Conservation (phyloP, 2,329 filamentous ascomycete genomes). For the Xylaria sp. region DNA sequence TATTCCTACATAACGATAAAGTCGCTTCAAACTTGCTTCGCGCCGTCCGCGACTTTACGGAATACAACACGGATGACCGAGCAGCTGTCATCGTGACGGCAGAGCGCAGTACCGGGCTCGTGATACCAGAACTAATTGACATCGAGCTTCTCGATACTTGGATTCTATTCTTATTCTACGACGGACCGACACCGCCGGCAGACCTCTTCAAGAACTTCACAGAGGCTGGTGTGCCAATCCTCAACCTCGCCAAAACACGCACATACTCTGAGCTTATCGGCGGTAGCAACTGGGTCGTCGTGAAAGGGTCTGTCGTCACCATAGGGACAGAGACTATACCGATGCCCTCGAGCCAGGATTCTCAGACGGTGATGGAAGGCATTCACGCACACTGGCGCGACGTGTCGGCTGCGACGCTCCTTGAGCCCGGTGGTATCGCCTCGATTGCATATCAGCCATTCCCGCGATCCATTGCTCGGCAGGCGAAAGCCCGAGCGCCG, state of each 20-base stretch:
- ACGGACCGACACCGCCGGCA: slow-evolving; percentile 62
- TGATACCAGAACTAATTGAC: slow-evolving; percentile 30
- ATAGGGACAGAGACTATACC: slow-evolving; percentile 54
- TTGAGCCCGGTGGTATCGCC: slow-evolving; percentile 47
- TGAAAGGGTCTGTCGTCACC: slow-evolving; percentile 49
- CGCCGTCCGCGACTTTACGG: slow-evolving; percentile 64
- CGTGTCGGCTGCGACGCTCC: slow-evolving; percentile 42
- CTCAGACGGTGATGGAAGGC: slow-evolving; percentile 46
- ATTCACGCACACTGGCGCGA: slow-evolving; percentile 51
- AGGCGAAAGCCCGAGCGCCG: slow-evolving; percentile 48
- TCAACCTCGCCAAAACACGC: slow-evolving; percentile 59
- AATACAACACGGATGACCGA: slow-evolving; percentile 67
- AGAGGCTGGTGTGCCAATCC: slow-evolving; percentile 50
- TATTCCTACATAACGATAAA: slow-evolving; percentile 49
- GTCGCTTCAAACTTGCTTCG: slow-evolving; percentile 54
- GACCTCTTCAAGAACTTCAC: slow-evolving; percentile 68
- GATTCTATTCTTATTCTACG: slow-evolving; percentile 72
- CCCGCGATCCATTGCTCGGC: slow-evolving; percentile 50
- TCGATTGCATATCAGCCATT: slow-evolving; percentile 55
- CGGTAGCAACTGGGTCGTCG: slow-evolving; percentile 55
- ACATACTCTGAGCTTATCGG: slow-evolving; percentile 60
- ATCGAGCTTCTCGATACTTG: slow-evolving; percentile 61
- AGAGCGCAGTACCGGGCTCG: slow-evolving; percentile 53
- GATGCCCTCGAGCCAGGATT: slow-evolving; percentile 45
- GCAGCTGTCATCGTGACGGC: slow-evolving; percentile 69